Percentiles rank a stretch among this genome's conserved stretches.
These are phyloP conservation scores for Pythium monospermum DNA, from an alignment of 352 stramenopile genomes.

Conservation along the genomic window DNA sequence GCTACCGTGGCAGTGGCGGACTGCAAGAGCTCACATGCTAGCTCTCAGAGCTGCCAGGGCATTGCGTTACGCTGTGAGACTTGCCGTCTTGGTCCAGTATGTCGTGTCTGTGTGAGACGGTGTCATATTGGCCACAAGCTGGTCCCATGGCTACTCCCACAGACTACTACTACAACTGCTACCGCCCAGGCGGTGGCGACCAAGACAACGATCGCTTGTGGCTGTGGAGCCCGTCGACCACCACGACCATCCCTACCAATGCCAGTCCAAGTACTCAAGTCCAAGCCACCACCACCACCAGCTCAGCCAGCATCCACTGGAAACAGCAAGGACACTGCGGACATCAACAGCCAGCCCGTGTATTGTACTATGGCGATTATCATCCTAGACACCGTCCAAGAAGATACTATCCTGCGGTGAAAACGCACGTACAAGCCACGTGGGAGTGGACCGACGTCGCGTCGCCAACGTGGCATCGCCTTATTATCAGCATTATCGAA, in stretches of 20 bases:
- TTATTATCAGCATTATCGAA: too few relatives aligned
- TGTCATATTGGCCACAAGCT: conserved; percentile 42
- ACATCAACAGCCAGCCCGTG: too few relatives aligned
- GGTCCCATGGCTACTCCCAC: not conserved
- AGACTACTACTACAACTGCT: not conserved
- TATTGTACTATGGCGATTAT: too few relatives aligned
- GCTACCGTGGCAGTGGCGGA: conserved; percentile 11
- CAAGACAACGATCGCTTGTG: too few relatives aligned
- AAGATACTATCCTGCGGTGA: too few relatives aligned
- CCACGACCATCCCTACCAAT: not conserved
- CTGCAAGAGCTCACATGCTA: conserved; percentile 32
- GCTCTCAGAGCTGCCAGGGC: conserved; percentile 23
- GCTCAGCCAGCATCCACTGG: too few relatives aligned
- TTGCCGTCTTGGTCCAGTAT: conserved; percentile 39
- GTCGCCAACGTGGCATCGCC: too few relatives aligned
- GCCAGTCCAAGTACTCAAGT: not conserved
- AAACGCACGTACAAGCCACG: too few relatives aligned
- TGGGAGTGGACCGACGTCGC: too few relatives aligned
- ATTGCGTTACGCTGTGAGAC: conserved; percentile 45
- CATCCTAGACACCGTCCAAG: too few relatives aligned
- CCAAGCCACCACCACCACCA: not conserved
- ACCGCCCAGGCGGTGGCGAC: not conserved
- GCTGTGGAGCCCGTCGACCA: conserved; percentile 11
- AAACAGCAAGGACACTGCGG: too few relatives aligned
- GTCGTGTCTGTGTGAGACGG: conserved; percentile 39